Base-by-base conservation (phyloP, 1,139 yeast genomes). In the Kodamaea ohmeri region DNA sequence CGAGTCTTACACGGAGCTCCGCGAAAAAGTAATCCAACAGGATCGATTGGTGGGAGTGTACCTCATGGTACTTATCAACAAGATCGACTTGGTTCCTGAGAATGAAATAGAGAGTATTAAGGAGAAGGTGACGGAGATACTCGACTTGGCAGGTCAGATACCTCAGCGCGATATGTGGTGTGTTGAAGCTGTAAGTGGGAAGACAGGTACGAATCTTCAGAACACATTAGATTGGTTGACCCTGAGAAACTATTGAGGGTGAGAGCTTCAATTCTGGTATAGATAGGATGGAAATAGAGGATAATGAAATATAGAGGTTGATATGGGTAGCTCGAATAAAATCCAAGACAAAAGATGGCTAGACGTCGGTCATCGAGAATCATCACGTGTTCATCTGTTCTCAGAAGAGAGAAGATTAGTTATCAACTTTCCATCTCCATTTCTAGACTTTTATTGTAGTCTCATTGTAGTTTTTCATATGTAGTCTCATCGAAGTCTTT, bases 1-100 rank as follows among this genome's bases (percentile, higher is more conserved):
- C 13, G 95, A 84, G 58, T 84, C 85, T 44, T 71, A 73, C 44
- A 46, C 47, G 2, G 97, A 89, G 60, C 69, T 90, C 31, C 65
- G 71, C 31, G 66, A 65, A 16, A 76, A 73, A 39, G 77, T 86
- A 5, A 60, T 83, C 21, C 59, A 63, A 32, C 94, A 85, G 52
- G 92, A 85, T 46, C 68, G 85, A 33, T 63, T 90, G 22, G 64
- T 72, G 4, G 95, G 95, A 0, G 76, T 86, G 3, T 79, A 78
- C 19, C 63, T 83, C 24, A 48, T 77, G 28, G 64, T 83, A 2
- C 56, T 74, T 21, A 58, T 80, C 25, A 81, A 80, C 59, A 88
- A 88, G 50, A 55, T 70, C 13, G 88, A 81, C 47, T 48, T 78
- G 29, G 47, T 73, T 11, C 48, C 43, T 32, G 40, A 36, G 30